Evolutionary conservation across 441 rosid species (phyloP).

Genomic region (California macrophylla): DNA sequence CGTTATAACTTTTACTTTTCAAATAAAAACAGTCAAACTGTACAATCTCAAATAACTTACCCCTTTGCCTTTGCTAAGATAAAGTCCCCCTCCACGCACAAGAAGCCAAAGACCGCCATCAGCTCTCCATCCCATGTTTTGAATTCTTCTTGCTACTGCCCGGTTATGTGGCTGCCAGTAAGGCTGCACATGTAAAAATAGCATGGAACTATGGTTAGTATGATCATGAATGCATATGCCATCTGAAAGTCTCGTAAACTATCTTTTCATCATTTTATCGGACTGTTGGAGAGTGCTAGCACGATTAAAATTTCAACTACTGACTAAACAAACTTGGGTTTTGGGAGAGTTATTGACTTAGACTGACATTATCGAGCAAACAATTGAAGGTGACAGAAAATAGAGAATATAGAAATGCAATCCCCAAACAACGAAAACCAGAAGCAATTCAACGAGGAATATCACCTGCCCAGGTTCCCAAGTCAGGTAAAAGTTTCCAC

Average conservation of each 20-base stretch:
- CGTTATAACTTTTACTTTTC: too few species aligned
- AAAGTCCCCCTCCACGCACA: conserved; percentile 93
- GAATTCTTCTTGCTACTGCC: conserved; percentile 86
- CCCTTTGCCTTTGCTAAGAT: conserved; percentile 88
- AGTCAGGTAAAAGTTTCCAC: conserved; percentile 89
- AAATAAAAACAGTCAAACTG: neutral
- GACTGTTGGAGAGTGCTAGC: too few species aligned
- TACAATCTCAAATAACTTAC: conserved; percentile 30
- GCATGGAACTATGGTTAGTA: neutral
- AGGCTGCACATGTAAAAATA: conserved; percentile 36
- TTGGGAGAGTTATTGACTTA: neutral
- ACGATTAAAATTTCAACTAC: too few species aligned
- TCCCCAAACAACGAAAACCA: conserved; percentile 1
- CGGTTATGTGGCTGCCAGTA: conserved; percentile 97
- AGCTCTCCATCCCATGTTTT: conserved; percentile 96
- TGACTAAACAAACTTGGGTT: neutral
- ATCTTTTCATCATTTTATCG: too few species aligned
- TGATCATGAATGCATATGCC: neutral
- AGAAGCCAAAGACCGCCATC: conserved; percentile 99
- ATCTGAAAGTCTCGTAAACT: too few species aligned
- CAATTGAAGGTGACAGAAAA: neutral
- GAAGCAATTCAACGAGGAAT: conserved; percentile 9
- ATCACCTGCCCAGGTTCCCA: conserved; percentile 96
- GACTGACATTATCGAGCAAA: neutral
- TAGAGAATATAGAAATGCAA: neutral